A percentile compares a stretch with the other conserved stretches of the same genome.
phyloP scores from a whole-genome alignment of 257 asterid species.

The Solanum peruvianum region DNA sequence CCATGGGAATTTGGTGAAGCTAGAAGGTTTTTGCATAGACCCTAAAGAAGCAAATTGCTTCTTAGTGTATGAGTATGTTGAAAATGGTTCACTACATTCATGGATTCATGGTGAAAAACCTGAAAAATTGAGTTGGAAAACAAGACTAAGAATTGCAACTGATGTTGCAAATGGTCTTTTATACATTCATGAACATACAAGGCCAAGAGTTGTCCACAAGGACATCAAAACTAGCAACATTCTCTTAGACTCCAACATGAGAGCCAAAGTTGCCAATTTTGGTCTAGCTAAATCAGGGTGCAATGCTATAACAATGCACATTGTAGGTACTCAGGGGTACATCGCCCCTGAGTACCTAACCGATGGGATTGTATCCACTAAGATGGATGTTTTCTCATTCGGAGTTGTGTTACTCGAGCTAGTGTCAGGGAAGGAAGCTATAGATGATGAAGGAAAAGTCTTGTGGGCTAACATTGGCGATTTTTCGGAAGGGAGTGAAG shows the following conservation, averaged over 20 bases:
- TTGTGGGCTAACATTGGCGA: slow-evolving; percentile 38
- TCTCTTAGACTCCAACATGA: slow-evolving; percentile 74
- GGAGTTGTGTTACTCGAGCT: slow-evolving; percentile 93
- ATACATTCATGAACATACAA: slow-evolving; percentile 93
- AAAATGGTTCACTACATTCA: slow-evolving; percentile 70
- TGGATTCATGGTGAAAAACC: slow-evolving; percentile 52
- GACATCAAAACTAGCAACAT: slow-evolving; percentile 91
- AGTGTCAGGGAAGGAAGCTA: slow-evolving; percentile 54
- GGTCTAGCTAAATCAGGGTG: slow-evolving; percentile 87
- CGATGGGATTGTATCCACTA: slow-evolving; percentile 75
- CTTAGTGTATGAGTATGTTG: slow-evolving; percentile 72
- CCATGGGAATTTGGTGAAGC: slow-evolving; percentile 92
- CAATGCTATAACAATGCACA: slow-evolving; percentile 96
- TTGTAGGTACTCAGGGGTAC: slow-evolving; percentile 93
- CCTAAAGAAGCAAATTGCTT: slow-evolving; percentile 73
- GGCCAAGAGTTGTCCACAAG: slow-evolving; percentile 87
- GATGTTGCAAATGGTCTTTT: slow-evolving; percentile 93
- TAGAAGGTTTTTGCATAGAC: slow-evolving; percentile 93
- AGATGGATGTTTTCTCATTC: slow-evolving; percentile 76
- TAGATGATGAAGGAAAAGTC: slow-evolving; percentile 50
- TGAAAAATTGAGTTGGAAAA: slow-evolving; percentile 60
- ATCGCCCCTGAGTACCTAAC: slow-evolving; percentile 74
- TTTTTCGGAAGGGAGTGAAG: slow-evolving; percentile 42
- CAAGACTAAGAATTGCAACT: slow-evolving; percentile 56
- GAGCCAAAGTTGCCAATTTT: slow-evolving; percentile 89